These are phyloP conservation scores for Bassia scoparia DNA, from an alignment of 148 eudicot species.

Conservation along the genomic window DNA sequence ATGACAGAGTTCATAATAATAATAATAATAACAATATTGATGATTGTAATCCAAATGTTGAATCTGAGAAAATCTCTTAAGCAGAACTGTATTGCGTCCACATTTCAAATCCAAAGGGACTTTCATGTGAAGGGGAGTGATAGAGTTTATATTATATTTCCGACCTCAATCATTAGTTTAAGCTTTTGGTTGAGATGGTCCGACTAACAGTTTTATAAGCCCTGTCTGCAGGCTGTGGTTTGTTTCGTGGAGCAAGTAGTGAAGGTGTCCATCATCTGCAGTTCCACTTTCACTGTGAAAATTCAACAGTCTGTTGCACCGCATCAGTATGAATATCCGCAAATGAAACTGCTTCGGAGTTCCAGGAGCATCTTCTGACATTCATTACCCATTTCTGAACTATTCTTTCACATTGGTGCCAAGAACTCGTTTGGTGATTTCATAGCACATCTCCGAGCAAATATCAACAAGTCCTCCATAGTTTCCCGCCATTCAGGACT, in stretches of 20 bases:
- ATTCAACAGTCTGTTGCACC: conserved; percentile 88
- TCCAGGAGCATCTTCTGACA: conserved; percentile 93
- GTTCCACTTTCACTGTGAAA: conserved; percentile 93
- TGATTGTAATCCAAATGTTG: no score
- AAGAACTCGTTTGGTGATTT: conserved; percentile 83
- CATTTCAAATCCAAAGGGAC: no score
- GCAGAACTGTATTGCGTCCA: no score
- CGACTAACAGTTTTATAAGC: no score
- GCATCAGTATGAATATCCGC: conserved; percentile 90
- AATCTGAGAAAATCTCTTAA: no score
- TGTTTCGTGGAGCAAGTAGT: conserved; percentile 56
- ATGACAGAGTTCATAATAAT: no score
- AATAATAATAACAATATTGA: no score
- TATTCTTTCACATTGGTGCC: conserved; percentile 92
- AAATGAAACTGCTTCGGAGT: conserved; percentile 87
- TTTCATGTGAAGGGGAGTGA: no score
- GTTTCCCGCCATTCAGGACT: conserved; percentile 91
- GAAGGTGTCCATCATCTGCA: conserved; percentile 72
- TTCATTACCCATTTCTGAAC: conserved; percentile 84
- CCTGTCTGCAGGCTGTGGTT: conserved; percentile 58
- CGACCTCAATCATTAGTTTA: no score
- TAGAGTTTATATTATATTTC: no score
- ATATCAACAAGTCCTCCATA: conserved; percentile 77
- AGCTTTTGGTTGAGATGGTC: no score
- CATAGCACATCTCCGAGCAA: conserved; percentile 86